Evolutionary conservation across 805 yeast genomes (phyloP), one percentile per base, ranked within the genome.

Genomic region (Saturnispora sekii): DNA sequence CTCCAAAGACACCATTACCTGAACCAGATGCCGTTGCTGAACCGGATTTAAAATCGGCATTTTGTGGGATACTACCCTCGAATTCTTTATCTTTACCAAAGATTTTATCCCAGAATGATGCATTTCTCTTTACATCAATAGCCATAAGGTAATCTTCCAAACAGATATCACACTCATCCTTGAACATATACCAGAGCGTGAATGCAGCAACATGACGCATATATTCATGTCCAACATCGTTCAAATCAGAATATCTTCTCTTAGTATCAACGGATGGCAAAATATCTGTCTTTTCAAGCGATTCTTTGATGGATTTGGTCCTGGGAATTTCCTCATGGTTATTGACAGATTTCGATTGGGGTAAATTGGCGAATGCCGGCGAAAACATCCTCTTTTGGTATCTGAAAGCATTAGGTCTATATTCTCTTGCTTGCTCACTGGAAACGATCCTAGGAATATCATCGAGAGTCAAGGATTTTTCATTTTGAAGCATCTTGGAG

Each of bases 391-490:
- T 53, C 38, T 77, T 78, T 57, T 84, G 89, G 62, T 84, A 94
- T 47, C 83, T 80, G 64, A 83, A 89, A 0, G 96, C 95, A 62
- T 88, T 88, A 2, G 97, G 96, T 47, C 95, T 73, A 57, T 84
- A 82, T 49, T 86, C 96, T 51, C 96, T 71, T 0, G 97, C 96
- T 62, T 90, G 96, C 56, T 93, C 97, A 9, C 95, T 90, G 2
- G 97, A 95, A 7, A 93, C 97, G 58, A 93, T 90, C 52, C 97
- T 73, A 7, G 97, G 96, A 54, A 93, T 93, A 63, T 93, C 99
- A 63, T 93, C 97, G 54, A 93, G 72, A 0, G 97, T 90, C 43
- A 93, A 73, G 0, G 90, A 81, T 53, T 84, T 85, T 53, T 90
- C 94, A 56, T 79, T 84, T 55, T 81, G 77, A 44, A 88, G 72